Base-by-base conservation (phyloP, 1,284 basidiomycete genomes). In the Xerocomus cyaneibrunnescens region DNA sequence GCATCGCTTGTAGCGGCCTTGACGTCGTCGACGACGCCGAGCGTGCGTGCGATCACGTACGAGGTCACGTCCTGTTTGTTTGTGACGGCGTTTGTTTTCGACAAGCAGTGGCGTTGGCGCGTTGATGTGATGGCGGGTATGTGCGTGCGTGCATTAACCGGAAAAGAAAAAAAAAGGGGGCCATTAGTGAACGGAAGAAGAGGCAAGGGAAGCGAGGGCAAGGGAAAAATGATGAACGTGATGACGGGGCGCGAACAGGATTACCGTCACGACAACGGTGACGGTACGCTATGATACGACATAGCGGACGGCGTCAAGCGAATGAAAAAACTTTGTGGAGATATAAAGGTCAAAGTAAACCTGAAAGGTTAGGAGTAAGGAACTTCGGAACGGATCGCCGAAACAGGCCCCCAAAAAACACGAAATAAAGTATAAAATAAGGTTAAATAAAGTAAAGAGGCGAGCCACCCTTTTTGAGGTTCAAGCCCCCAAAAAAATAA, bases 31-130 rank as follows among this genome's bases (percentile, higher is more conserved):
- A 87, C 78, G 53, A 89, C 79, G 25, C 88, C 89, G 40, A 91
- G 76, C 6, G 87, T 90, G 52, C 88, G 83, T n/a, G 85, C 89
- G 61, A 91, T 85, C 49, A 83, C 80, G 60, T 91, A 91, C n/a
- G 89, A 87, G 7, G 81, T 75, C 49, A 91, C 81, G 65, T 91
- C 88, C 88, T 91, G 59, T 41, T 34, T n/a, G n/a, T 35, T 30
- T 36, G 23, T 9, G 32, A 10, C 12, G 5, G 12, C 5, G n/a
- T 40, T 45, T 19, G 17, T n/a, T n/a, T n/a, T 31, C 17, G 28
- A 22, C 12, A 28, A 13, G 22, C 1, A 7, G 44, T 36, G 40
- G 25, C 40, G 43, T 59, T 52, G 41, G 31, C 45, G 27, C 6
- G 32, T 45, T 21, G 45, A 40, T 41, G 41, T 35, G 40, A 47